phyloP scores from a whole-genome alignment of 306 rosid species.

The Cucurbita argyrosperma region DNA sequence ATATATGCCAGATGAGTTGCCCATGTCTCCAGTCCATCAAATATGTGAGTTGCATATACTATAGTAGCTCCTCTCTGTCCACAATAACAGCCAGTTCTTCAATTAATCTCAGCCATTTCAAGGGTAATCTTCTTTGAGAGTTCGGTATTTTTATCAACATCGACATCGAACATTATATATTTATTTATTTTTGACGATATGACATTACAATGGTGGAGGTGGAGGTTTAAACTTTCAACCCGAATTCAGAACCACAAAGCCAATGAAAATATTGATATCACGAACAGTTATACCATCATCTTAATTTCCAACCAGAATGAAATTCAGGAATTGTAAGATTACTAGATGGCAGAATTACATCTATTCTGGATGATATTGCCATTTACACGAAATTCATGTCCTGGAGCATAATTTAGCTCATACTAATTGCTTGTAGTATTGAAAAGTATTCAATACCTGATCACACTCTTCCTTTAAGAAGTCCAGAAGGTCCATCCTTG shows the following conservation, averaged over 20 bases:
- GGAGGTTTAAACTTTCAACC: not conserved
- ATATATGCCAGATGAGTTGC: constrained; percentile 90
- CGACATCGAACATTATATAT: too few species aligned
- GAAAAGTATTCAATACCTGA: constrained; percentile 44
- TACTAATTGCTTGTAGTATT: not conserved
- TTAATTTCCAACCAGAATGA: not conserved
- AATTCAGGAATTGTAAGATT: not conserved
- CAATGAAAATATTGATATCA: not conserved
- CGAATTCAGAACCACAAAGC: not conserved
- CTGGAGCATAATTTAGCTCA: not conserved
- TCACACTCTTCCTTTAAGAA: constrained; percentile 90
- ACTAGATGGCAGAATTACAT: not conserved
- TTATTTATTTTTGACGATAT: too few species aligned
- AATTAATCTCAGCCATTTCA: not conserved
- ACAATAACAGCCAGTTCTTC: not conserved
- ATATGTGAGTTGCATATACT: constrained; percentile 92
- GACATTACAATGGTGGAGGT: not conserved
- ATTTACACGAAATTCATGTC: not conserved
- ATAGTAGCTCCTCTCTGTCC: constrained; percentile 72
- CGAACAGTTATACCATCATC: not conserved
- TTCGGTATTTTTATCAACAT: not conserved
- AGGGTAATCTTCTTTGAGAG: not conserved
- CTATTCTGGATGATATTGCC: not conserved
- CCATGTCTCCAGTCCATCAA: constrained; percentile 98
- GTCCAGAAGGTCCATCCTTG: constrained; percentile 77